These are phyloP conservation scores for Lentinula raphanica DNA, from an alignment of 768 basidiomycete species.

Conservation along the genomic window DNA sequence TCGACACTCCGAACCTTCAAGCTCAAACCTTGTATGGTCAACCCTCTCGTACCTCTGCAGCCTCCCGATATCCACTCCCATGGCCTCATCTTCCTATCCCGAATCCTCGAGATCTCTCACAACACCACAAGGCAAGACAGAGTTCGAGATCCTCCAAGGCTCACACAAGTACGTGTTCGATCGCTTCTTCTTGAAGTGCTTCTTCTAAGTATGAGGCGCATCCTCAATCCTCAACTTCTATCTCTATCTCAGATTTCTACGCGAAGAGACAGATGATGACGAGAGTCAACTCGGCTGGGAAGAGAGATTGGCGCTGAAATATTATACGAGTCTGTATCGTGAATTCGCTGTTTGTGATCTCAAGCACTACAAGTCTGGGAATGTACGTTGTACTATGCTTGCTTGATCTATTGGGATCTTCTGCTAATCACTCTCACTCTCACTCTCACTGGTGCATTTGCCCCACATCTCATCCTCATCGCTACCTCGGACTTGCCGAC, in stretches of 20 bases:
- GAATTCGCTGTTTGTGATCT: conserved; percentile 91
- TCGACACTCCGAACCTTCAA: too few relatives aligned
- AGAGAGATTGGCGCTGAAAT: conserved; percentile 81
- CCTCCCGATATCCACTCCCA: too few relatives aligned
- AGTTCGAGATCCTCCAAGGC: conserved; percentile 73
- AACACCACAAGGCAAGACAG: conserved; percentile 25
- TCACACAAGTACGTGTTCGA: conserved; percentile 52
- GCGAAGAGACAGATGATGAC: conserved; percentile 55
- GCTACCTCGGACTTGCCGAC: too few relatives aligned
- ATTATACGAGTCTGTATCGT: conserved; percentile 82
- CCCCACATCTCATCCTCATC: not conserved
- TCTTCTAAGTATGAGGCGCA: not conserved
- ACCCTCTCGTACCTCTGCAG: too few relatives aligned
- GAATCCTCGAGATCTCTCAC: conserved; percentile 23
- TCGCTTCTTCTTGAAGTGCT: not conserved
- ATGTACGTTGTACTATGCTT: conserved; percentile 46
- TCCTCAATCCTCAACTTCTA: conserved; percentile 1
- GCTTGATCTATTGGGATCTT: not conserved
- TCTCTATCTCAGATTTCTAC: conserved; percentile 58
- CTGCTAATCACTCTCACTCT: too few relatives aligned
- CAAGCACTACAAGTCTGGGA: conserved; percentile 92
- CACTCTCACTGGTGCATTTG: not conserved
- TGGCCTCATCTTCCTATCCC: conserved; percentile 31
- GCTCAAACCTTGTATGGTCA: too few relatives aligned
- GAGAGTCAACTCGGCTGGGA: conserved; percentile 57